Percentiles rank a stretch among this genome's conserved stretches.
Evolutionary conservation across 345 rosid species (phyloP).

Genomic region (Populus pruinosa): DNA sequence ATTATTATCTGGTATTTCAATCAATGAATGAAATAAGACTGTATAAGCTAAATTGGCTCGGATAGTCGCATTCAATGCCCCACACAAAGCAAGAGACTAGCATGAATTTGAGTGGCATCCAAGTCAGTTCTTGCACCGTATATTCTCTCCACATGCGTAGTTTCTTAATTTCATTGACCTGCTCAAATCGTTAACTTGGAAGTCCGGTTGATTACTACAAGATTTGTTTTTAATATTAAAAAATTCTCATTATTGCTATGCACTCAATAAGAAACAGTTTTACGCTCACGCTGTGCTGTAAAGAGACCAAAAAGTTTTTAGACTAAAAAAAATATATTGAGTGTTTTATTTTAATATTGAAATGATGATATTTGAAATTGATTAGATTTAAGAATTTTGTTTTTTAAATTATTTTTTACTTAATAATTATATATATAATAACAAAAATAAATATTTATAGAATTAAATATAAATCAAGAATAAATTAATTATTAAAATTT

Average conservation of each 20-base stretch:
- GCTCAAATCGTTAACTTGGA: not conserved
- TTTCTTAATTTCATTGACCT: not conserved
- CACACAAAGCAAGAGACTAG: not conserved
- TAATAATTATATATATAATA: no score
- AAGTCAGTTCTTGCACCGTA: slow-evolving; percentile 9
- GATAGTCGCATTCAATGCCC: not conserved
- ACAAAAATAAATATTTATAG: no score
- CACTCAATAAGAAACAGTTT: no score
- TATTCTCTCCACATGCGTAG: not conserved
- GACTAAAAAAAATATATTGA: no score
- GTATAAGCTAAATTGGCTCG: not conserved
- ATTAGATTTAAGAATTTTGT: no score
- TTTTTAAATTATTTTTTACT: no score
- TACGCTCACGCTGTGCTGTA: no score
- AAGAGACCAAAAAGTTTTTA: no score
- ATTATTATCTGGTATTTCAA: not conserved
- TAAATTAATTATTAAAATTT: no score
- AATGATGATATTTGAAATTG: no score
- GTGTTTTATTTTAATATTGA: no score
- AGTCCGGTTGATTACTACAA: not conserved
- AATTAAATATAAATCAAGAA: no score
- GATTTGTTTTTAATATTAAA: not conserved
- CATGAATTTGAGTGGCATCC: slow-evolving; percentile 15
- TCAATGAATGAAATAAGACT: not conserved
- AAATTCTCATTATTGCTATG: not conserved